These are phyloP conservation scores for Sanghuangporus weigelae DNA, from an alignment of 1,284 basidiomycete genomes.

Conservation along the genomic window DNA sequence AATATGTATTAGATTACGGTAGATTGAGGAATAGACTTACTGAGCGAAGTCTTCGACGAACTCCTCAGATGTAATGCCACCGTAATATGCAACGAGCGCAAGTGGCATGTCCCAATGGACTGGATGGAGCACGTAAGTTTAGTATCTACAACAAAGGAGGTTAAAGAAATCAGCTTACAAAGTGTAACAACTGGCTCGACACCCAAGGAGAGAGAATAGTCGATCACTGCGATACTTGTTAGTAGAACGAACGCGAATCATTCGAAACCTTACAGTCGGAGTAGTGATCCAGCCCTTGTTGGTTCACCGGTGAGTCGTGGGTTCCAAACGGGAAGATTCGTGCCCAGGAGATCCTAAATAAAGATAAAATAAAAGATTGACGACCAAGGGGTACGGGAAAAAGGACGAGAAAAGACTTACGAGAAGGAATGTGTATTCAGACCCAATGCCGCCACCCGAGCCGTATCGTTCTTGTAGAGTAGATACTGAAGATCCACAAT, in stretches of 20 bases:
- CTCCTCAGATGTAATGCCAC: conserved; percentile 39
- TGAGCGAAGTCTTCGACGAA: conserved; percentile 43
- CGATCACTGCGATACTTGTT: conserved; percentile 32
- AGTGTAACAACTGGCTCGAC: conserved; percentile 43
- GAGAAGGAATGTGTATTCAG: conserved; percentile 46
- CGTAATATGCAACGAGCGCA: conserved; percentile 40
- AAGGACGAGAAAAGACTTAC: conserved; percentile 25
- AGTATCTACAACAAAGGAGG: background rate
- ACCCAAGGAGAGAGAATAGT: conserved; percentile 37
- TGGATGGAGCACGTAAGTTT: conserved; percentile 18
- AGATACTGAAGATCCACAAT: conserved; percentile 43
- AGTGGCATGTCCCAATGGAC: conserved; percentile 47
- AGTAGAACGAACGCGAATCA: background rate
- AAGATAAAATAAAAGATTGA: background rate
- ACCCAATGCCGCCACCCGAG: conserved; percentile 41
- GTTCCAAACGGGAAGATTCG: conserved; percentile 44
- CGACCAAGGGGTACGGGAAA: background rate
- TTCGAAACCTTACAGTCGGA: conserved; percentile 32
- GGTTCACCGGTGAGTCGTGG: conserved; percentile 41
- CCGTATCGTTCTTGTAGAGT: conserved; percentile 44
- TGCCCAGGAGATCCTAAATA: conserved; percentile 40
- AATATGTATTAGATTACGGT: background rate
- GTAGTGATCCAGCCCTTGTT: conserved; percentile 40
- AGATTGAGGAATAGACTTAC: conserved; percentile 25
- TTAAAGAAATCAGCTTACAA: conserved; percentile 28